Conservation (phyloP, 768 basidiomycete genomes). For the Kwoniella botswanensis region DNA sequence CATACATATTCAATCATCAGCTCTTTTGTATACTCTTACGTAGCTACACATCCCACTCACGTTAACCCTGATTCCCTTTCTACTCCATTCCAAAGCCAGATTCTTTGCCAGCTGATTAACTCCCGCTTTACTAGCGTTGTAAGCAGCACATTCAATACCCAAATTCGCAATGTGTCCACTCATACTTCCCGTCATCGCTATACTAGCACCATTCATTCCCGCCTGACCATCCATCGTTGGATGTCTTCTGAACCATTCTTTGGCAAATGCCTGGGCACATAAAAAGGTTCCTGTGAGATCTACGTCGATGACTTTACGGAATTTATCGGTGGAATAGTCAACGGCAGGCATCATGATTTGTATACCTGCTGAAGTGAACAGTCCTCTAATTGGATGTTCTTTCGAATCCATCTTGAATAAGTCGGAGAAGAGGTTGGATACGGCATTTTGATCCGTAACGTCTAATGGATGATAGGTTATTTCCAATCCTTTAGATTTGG, state of each 20-base stretch:
- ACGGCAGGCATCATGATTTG: constrained; percentile 33
- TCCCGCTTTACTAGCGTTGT: constrained; percentile 55
- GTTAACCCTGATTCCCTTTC: constrained; percentile 50
- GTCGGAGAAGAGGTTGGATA: constrained; percentile 14
- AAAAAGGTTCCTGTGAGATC: constrained; percentile 36
- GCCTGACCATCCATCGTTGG: constrained; percentile 9
- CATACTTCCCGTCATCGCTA: constrained; percentile 50
- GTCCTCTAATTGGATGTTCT: constrained; percentile 16
- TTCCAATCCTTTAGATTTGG: constrained; percentile 5
- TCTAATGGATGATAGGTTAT: constrained; percentile 25
- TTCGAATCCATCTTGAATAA: constrained; percentile 11
- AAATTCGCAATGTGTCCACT: constrained; percentile 42
- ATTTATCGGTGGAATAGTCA: constrained; percentile 31
- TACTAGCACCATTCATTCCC: constrained; percentile 34
- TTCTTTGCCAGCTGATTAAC: constrained; percentile 52
- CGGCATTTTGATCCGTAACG: constrained; percentile 22
- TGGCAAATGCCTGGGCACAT: constrained; percentile 32
- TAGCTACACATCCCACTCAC: constrained; percentile 24
- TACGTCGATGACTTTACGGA: constrained; percentile 38
- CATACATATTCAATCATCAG: too few species aligned
- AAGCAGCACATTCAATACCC: constrained; percentile 34
- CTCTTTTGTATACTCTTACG: too few species aligned
- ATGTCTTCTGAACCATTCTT: constrained; percentile 23
- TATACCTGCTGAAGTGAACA: constrained; percentile 34
- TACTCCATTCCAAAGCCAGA: constrained; percentile 56